Percentiles rank a stretch among this genome's conserved stretches.
phyloP scores from a whole-genome alignment of 495 filamentous ascomycete species.

The Cetradonia linearis region DNA sequence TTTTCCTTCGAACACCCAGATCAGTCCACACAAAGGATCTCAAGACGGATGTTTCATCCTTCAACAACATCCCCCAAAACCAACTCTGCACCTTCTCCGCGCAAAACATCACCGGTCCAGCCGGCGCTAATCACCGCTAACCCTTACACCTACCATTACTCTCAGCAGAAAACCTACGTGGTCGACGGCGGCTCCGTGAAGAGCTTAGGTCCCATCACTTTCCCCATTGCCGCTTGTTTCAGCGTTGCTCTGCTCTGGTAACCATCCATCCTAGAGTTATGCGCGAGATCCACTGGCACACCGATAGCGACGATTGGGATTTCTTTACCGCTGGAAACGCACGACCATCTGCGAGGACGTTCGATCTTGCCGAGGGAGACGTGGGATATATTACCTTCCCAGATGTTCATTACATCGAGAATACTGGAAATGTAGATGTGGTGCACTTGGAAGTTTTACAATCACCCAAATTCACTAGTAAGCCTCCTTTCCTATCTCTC shows the following conservation, averaged over 20 bases:
- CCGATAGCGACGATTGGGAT: conserved; percentile 63
- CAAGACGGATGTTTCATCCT: conserved; percentile 41
- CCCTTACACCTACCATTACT: conserved; percentile 60
- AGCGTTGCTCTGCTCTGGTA: conserved; percentile 51
- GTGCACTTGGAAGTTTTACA: conserved; percentile 63
- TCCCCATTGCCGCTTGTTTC: conserved; percentile 52
- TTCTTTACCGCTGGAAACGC: conserved; percentile 63
- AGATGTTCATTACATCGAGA: conserved; percentile 64
- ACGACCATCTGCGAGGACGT: conserved; percentile 59
- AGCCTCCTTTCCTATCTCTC: conserved; percentile 9
- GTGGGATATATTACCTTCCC: conserved; percentile 59
- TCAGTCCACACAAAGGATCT: conserved; percentile 57
- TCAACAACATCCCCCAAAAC: conserved; percentile 47
- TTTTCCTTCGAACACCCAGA: conserved; percentile 49
- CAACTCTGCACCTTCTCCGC: conserved; percentile 57
- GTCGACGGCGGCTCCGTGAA: conserved; percentile 57
- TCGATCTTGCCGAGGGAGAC: conserved; percentile 66
- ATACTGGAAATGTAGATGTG: conserved; percentile 56
- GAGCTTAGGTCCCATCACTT: conserved; percentile 53
- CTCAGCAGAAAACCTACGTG: conserved; percentile 46
- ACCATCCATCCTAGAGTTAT: conserved; percentile 60
- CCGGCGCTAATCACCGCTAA: conserved; percentile 44
- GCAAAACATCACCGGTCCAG: conserved; percentile 51
- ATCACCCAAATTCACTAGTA: conserved; percentile 51
- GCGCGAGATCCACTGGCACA: conserved; percentile 76